Evolutionary conservation across 768 basidiomycete species (phyloP), one percentile per base, ranked within the genome.

Genomic region (Neoboletus magnificus): DNA sequence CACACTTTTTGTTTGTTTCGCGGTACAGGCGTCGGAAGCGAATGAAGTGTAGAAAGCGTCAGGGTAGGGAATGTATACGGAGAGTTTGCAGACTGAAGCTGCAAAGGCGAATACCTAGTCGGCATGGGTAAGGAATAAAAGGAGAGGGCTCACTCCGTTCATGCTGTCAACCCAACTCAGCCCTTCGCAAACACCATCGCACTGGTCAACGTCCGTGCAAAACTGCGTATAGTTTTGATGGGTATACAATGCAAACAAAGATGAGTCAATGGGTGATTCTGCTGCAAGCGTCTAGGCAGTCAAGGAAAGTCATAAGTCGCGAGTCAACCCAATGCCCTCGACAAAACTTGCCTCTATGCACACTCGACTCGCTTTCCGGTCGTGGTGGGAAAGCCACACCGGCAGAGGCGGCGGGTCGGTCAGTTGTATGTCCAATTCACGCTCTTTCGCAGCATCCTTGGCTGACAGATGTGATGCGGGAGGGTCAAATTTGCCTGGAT

Each of bases 141-240:
- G 30, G 30, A 10, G 36, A 32, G 30, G 16, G 63, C 82, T 54
- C 62, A 87, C 89, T 44, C 78, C 76, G 5, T 81, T 82, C 58
- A 83, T 82, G 1, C 80, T 79, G 64, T 95, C 93, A 11, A 84
- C 75, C 80, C 82, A 86, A 59, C 91, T 93, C 55, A 94, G 70
- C 74, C 83, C 85, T 43, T 93, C 92, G 9, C 82, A 77, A 13
- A 93, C 68, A 3, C 78, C 81, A 5, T 80, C 81, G 61, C 84
- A 86, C 49, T 98, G 79, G 8, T 93, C 90, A 5, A 93, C 70
- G 36, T 87, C 82, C 40, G 79, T 75, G 65, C 91, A 94, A 65
- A 91, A 98, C 53, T 87, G 86, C 0, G 87, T 80, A 62, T 95
- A 93, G 66, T 97, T 98, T 70, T 98, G 94, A 62, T 99, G 97